Base-by-base conservation (phyloP, 495 filamentous ascomycete genomes). In the Hypoxylon intermedium region DNA sequence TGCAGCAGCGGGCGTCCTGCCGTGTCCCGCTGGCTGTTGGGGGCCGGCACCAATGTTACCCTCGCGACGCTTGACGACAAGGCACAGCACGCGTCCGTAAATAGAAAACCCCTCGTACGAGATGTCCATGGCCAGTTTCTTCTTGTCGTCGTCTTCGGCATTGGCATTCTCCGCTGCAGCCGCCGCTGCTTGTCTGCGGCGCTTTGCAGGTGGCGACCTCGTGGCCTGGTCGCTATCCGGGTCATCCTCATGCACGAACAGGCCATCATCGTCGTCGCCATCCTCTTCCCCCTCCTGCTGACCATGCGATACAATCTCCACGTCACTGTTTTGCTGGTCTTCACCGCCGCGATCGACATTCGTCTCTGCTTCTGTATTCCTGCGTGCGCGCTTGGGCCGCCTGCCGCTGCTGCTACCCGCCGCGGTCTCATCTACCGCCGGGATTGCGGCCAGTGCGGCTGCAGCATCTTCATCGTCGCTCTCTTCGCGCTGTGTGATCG, bases 71-170 rank as follows among this genome's bases (percentile, higher is more conserved):
- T 95, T 93, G 58, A 98, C 88, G 11, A 98, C 86, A 31, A 98
- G 77, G 71, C 92, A 98, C 31, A 98, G 78, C 24, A 96, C 89
- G 56, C 91, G 88, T 6, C 93, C 90, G 74, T 94, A 93, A 72
- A 98, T 97, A 66, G 86, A 87, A 73, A 97, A 98, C 26, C 94
- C 93, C 64, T 98, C 92, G 72, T 97, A 98, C 18, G 87, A 86
- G 20, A 92, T 96, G 49, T 85, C 83, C 72, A 97, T 81, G 2
- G 80, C 82, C 60, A 95, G 72, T 73, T 97, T 97, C 79, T 98
- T 97, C 74, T 92, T 91, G 67, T 96, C 90, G 49, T 95, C 90
- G 5, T 53, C 53, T n/a, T 47, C 50, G 23, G 61, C 69, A n/a
- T 66, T 74, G 16, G 74, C 78, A 18, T 50, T 67, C 38, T 67